Base-by-base conservation (phyloP, 345 rosid species). In the Abelmoschus esculentus region DNA sequence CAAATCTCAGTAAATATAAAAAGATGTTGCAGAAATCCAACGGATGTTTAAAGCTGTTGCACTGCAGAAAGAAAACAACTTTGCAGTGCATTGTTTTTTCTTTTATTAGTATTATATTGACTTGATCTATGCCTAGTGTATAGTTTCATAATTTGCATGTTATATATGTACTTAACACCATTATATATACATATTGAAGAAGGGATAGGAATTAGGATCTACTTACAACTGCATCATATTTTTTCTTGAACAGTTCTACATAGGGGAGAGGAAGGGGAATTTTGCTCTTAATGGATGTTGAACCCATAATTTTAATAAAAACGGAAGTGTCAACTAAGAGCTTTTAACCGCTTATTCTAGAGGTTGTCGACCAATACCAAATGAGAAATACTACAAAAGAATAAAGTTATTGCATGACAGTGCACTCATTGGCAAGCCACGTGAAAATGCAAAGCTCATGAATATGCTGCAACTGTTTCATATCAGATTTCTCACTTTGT, bases 371-470 rank as follows among this genome's bases (percentile, higher is more conserved):
- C 32, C 8, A 36, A 36, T 36, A 36, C 7, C 40, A 36, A 4
- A 46, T 46, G 61, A 18, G 31, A 54, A 54, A 19, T 62, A 38
- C 46, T n/a, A 11, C 57, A 17, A 34, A 11, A 54, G 13, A 11
- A 34, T 42, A 57, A 57, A 44, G 66, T 59, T 17, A 42, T 70
- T 59, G 64, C 44, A 52, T 59, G 32, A 46, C 65, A 67, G 9
- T 22, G 66, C 69, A 57, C 74, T 77, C 63, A 56, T n/a, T 50
- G 69, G 73, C 6, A 22, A 52, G 70, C 77, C 80, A 70, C 70
- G 73, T 77, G 75, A 77, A 57, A 18, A 61, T 70, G 12, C 61
- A 64, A 15, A 61, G 73, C 18, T 69, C 40, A 59, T 70, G 66
- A 44, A 32, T 15, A 19, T 11, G 58, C 40, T 18, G 63, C 69